phyloP scores from a whole-genome alignment of 164 flowering plant species.

The Paratinospora sagittata region DNA sequence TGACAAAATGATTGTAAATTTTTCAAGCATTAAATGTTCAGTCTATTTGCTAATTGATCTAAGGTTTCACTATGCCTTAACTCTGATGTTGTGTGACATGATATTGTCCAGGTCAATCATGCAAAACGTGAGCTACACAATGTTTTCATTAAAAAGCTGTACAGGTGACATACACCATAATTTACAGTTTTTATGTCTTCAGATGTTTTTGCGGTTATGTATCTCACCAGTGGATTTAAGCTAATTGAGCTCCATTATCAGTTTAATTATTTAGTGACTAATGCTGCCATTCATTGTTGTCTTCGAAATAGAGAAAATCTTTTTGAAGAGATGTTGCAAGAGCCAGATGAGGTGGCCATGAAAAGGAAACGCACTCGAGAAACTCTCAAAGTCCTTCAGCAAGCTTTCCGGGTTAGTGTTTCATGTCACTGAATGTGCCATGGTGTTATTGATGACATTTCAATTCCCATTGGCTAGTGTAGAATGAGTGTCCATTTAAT shows the following conservation, averaged over 20 bases:
- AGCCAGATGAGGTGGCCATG: constrained; percentile 79
- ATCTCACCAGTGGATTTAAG: background rate
- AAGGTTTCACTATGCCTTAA: background rate
- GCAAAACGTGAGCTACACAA: constrained; percentile 93
- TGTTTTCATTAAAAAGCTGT: constrained; percentile 89
- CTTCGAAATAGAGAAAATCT: constrained; percentile 66
- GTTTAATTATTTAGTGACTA: background rate
- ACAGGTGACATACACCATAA: constrained; percentile 50
- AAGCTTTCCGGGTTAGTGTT: constrained; percentile 75
- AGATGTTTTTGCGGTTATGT: background rate
- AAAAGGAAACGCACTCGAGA: constrained; percentile 90
- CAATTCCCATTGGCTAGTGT: background rate
- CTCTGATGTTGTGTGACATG: background rate
- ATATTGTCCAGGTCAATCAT: constrained; percentile 68
- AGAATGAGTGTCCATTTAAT: background rate
- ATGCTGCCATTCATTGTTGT: background rate
- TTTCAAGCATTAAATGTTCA: background rate
- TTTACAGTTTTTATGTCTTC: background rate
- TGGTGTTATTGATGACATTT: background rate
- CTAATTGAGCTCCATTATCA: background rate
- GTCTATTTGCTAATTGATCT: background rate
- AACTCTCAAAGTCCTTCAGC: constrained; percentile 71
- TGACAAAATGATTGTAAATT: background rate
- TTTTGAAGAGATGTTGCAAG: constrained; percentile 95
- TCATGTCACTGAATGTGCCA: constrained; percentile 3